A percentile compares a stretch with the other conserved stretches of the same genome.
Evolutionary conservation across 2,329 filamentous ascomycete species (phyloP).

Genomic region (Amauroascus niger): DNA sequence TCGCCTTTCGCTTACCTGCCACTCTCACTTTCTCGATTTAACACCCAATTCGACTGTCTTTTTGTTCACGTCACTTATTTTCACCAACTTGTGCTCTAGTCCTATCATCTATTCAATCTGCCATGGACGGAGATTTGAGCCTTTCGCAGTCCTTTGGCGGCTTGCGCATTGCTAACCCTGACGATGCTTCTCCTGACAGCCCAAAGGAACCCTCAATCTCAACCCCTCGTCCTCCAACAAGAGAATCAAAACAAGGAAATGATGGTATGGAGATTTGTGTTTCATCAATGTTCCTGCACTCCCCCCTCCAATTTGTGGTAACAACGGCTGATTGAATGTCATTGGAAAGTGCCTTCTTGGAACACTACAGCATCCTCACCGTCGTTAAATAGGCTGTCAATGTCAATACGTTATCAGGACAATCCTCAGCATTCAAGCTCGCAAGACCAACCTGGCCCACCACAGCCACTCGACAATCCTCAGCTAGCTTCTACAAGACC

Average conservation of each 20-base stretch:
- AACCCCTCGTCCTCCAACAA: neutral
- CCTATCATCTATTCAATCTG: neutral
- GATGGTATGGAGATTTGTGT: neutral
- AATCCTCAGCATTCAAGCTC: constrained; percentile 37
- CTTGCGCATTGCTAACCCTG: constrained; percentile 91
- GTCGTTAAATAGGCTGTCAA: constrained; percentile 10
- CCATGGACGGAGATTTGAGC: constrained; percentile 85
- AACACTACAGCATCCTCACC: neutral
- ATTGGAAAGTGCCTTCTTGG: neutral
- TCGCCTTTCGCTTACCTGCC: neutral
- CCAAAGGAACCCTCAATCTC: constrained; percentile 23
- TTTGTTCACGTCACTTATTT: neutral
- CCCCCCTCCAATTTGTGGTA: too few relatives aligned
- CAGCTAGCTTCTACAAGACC: constrained; percentile 35
- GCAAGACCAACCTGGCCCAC: constrained; percentile 34
- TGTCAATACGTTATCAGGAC: constrained; percentile 33
- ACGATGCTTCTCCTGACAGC: constrained; percentile 51
- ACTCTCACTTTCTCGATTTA: neutral
- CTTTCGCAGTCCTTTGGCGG: constrained; percentile 87
- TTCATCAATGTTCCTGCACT: neutral
- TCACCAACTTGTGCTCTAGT: neutral
- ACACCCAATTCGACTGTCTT: neutral
- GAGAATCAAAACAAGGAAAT: neutral
- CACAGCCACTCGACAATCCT: constrained; percentile 13
- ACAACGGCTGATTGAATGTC: neutral